Evolutionary conservation across 2,329 filamentous ascomycete species (phyloP), one percentile per base, ranked within the genome.

Genomic region (Pseudogymnoascus sp.): DNA sequence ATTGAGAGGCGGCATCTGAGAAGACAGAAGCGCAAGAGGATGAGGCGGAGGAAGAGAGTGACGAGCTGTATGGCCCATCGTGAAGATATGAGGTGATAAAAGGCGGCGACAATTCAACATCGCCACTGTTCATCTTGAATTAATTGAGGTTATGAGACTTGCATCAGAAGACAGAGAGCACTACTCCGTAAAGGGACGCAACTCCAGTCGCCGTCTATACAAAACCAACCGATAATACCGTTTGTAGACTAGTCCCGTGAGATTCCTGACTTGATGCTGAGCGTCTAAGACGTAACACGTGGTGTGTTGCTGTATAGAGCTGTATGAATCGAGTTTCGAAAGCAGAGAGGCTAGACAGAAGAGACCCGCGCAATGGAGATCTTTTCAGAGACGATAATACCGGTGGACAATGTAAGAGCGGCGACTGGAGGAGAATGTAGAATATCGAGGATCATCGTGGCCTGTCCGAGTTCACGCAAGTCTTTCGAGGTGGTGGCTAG

Each of bases 1-100:
- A 80, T 76, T 91, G 87, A 18, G 84, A 86, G 63, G 85, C 87
- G 60, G 80, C 83, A 71, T 88, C 81, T 68, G 91, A 94, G 81
- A 91, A 94, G 70, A 91, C 81, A 35, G 90, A 94, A 63, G 86
- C 84, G 21, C 25, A 61, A 2, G 33, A 62, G 60, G 42, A 42
- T 18, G 60, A 61, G 60, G 35, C 35, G 40, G 60, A 61, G 60
- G 35, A 61, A 40, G 60, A 38, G 33, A 47, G 18, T 4, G 60
- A 62, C 33, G 33, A 42, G 33, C 38, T 61, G 59, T 61, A 40
- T n/a, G 23, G 60, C 60, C 77, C 77, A 78, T 82, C 80, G 73
- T 73, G 77, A 16, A 23, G 35, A 71, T 77, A 75, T 69, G 76
- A 73, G 67, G 75, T 74, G 75, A 77, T 76, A 73, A 79, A 80